Conservation (phyloP, 371 early-diverging fungal genomes). For the Apophysomyces ossiformis region DNA sequence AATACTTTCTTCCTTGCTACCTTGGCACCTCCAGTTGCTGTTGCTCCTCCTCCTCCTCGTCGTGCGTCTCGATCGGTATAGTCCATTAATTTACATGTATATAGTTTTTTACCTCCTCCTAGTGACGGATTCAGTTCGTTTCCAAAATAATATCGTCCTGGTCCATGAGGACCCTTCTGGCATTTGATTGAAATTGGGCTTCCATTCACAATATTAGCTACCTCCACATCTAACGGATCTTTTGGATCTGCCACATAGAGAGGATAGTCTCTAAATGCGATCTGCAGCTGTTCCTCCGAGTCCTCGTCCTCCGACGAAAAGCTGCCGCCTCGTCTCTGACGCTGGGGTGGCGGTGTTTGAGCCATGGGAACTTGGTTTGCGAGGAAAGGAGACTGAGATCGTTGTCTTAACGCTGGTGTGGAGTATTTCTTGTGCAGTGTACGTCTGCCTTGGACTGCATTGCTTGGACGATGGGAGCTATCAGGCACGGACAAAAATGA, state of each 20-base stretch:
- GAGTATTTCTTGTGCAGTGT: constrained; percentile 36
- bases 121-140: constrained; percentile 49
- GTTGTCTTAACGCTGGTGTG: constrained; percentile 25
- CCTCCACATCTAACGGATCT: constrained; percentile 63
- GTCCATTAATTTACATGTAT: constrained; percentile 55
- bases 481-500: constrained; percentile 21
- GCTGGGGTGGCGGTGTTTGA: constrained; percentile 12
- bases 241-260: constrained; percentile 49
- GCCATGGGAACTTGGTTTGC: constrained; percentile 2
- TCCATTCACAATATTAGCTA: constrained; percentile 59
- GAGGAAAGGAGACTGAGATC: constrained; percentile 20
- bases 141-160: constrained; percentile 66
- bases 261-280: constrained; percentile 31
- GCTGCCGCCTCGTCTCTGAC: constrained; percentile 11
- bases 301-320: constrained; percentile 14
- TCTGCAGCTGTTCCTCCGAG: constrained; percentile 14
- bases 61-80: constrained; percentile 33
- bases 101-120: constrained; percentile 51
- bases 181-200: constrained; percentile 57
- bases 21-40: constrained; percentile 11
- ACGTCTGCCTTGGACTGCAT: constrained; percentile 12
- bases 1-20: constrained; percentile 55
- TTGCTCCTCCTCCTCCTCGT: constrained; percentile 18
- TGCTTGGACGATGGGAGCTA: constrained; percentile 13
- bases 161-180: constrained; percentile 41